These are phyloP conservation scores for Aspergillus pseudonomiae DNA, from an alignment of 2,329 filamentous ascomycete species.

Conservation along the genomic window DNA sequence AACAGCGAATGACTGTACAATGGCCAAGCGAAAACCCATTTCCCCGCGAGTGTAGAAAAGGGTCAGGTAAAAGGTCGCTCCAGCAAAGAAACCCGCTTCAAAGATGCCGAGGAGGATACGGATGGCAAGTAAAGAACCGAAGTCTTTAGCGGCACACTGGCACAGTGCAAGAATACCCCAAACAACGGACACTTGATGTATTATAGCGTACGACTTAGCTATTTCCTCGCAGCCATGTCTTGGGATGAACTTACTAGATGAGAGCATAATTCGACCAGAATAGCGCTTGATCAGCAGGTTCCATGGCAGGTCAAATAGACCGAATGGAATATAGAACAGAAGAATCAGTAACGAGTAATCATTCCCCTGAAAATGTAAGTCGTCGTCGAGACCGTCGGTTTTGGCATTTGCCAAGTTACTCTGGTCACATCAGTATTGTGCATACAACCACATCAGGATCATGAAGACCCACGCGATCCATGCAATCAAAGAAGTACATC, in stretches of 20 bases:
- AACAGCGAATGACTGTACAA: conserved; percentile 49
- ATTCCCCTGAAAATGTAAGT: conserved; percentile 41
- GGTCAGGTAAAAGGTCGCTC: conserved; percentile 58
- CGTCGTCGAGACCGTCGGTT: conserved; percentile 52
- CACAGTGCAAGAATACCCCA: conserved; percentile 42
- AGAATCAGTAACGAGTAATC: conserved; percentile 42
- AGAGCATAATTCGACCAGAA: conserved; percentile 48
- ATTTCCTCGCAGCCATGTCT: background rate
- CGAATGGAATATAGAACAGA: conserved; percentile 56
- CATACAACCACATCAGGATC: conserved; percentile 5
- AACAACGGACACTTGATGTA: conserved; percentile 27
- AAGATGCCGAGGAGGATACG: conserved; percentile 46
- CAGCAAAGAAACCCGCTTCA: conserved; percentile 60
- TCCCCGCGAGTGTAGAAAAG: conserved; percentile 49
- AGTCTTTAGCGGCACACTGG: conserved; percentile 54
- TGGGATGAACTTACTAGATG: conserved; percentile 24
- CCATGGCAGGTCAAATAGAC: conserved; percentile 53
- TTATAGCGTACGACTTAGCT: background rate
- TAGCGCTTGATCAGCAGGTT: conserved; percentile 43
- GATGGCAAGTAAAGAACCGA: conserved; percentile 53
- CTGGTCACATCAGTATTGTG: conserved; percentile 24
- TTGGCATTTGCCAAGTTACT: conserved; percentile 52
- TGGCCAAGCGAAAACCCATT: conserved; percentile 48
- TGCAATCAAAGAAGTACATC: conserved; percentile 42
- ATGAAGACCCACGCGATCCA: conserved; percentile 29